Base-by-base conservation (phyloP, 192 early-diverging fungal species). In the Jimgerdemannia lactiflua region DNA sequence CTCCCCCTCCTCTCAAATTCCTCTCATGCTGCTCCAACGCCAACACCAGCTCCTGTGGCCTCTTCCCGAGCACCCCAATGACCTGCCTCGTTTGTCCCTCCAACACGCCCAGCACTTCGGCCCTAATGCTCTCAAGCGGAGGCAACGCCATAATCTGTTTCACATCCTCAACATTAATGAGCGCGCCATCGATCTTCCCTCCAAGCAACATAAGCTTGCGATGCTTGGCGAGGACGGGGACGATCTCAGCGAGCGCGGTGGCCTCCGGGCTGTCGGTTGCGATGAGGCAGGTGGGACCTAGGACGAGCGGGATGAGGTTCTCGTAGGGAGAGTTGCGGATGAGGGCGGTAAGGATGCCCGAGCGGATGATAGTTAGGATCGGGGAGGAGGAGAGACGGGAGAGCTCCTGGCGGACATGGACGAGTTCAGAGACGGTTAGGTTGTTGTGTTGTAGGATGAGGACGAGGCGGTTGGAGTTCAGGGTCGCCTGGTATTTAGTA, bases 371-470 rank as follows among this genome's bases (percentile, higher is more conserved):
- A 14, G 78, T 84, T 69, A 90, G 73, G 4, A 84, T 77, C 3
- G 82, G 77, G 29, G 73, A 71, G 4, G 78, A 69, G 39, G 77
- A 70, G 0, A 74, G 64, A 4, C 54, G 74, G 17, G 41, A 59
- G 11, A 90, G 74, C 4, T 86, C 83, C 69, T 82, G 78, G 65
- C 88, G 84, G 59, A 90, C 75, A 70, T 79, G 64, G 11, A 82
- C 81, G 73, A 87, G 76, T 74, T 90, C 88, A 43, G 79, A 71
- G 41, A 90, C 83, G 0, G 84, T 85, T 73, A 90, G 80, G 73
- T 90, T 90, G 81, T 90, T 90, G 79, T 88, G 87, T 71, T 90
- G 88, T 59, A 84, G 79, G 44, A 90, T 82, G 69, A 90, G 77
- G 44, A 88, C 67, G 54, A 85, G 79, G 20, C 88, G 77, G 75